A percentile compares a stretch with the other conserved stretches of the same genome.
These are phyloP conservation scores for Malassezia sympodialis DNA, from an alignment of 1,284 basidiomycete species.

Conservation along the genomic window DNA sequence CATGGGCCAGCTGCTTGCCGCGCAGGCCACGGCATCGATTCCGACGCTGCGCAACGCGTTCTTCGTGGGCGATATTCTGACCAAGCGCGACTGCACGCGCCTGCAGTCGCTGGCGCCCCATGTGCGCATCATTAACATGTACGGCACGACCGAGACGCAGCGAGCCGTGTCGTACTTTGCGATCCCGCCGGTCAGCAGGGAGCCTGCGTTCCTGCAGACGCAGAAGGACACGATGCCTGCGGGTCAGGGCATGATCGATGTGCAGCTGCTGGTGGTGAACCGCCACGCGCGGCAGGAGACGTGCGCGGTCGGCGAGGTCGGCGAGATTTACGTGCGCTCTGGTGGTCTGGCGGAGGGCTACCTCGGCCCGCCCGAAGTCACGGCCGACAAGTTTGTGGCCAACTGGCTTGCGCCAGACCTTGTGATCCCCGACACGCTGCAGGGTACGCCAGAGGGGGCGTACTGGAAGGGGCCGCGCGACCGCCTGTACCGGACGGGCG, in stretches of 20 bases:
- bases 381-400: slow-evolving; percentile 55
- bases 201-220: slow-evolving; percentile 79
- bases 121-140: slow-evolving; percentile 91
- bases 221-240: slow-evolving; percentile 99
- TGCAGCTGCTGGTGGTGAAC: slow-evolving; percentile 94
- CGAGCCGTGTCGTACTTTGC: slow-evolving; percentile 95
- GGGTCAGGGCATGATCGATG: slow-evolving; percentile 93
- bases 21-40: slow-evolving; percentile 82
- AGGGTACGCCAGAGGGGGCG: slow-evolving; percentile 33
- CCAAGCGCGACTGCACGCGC: slow-evolving; percentile 93
- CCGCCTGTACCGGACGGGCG: slow-evolving; percentile 94
- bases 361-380: slow-evolving; percentile 66
- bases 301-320: slow-evolving; percentile 91
- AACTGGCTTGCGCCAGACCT: slow-evolving; percentile 44
- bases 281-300: slow-evolving; percentile 75
- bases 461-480: slow-evolving; percentile 93
- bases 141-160: slow-evolving; percentile 98
- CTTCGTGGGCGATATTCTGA: slow-evolving; percentile 98
- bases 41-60: slow-evolving; percentile 81
- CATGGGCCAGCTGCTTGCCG: slow-evolving; percentile 96
- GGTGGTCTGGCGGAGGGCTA: slow-evolving; percentile 95
- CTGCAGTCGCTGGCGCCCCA: slow-evolving; percentile 86
- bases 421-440: slow-evolving; percentile 33
- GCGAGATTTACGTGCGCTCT: slow-evolving; percentile 95
- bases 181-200: slow-evolving; percentile 73